These are phyloP conservation scores for Viridothelium virens DNA, from an alignment of 495 filamentous ascomycete genomes.

Conservation along the genomic window DNA sequence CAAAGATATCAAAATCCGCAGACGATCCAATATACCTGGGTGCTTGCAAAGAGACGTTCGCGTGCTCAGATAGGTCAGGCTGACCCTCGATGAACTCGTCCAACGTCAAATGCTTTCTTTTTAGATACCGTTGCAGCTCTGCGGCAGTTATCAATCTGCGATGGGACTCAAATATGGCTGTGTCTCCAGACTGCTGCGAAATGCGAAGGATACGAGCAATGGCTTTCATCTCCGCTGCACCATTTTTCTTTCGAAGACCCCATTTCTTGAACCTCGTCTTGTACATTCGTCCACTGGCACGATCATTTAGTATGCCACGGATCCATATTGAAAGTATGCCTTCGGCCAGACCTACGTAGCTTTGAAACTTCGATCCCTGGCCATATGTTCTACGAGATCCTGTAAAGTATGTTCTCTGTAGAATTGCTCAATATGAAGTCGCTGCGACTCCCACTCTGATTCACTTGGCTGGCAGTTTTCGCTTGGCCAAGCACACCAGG, in stretches of 20 bases:
- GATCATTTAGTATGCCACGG: not conserved
- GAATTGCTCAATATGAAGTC: not conserved
- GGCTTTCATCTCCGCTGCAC: not conserved
- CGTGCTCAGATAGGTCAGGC: not conserved
- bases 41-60: not conserved
- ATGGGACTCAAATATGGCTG: not conserved
- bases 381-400: not conserved
- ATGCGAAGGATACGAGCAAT: not conserved
- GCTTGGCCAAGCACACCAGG: not conserved
- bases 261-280: conserved; percentile 6
- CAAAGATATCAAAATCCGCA: not conserved
- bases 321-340: not conserved
- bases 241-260: not conserved
- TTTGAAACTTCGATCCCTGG: not conserved
- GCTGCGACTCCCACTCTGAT: not conserved
- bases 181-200: not conserved
- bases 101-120: not conserved
- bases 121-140: not conserved
- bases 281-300: conserved; percentile 2
- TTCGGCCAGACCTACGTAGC: not conserved
- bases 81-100: not conserved
- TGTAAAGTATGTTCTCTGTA: not conserved
- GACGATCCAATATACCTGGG: not conserved
- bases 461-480: not conserved
- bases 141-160: not conserved